These are phyloP conservation scores for Rheum nobile DNA, from an alignment of 148 eudicot genomes.

Conservation along the genomic window DNA sequence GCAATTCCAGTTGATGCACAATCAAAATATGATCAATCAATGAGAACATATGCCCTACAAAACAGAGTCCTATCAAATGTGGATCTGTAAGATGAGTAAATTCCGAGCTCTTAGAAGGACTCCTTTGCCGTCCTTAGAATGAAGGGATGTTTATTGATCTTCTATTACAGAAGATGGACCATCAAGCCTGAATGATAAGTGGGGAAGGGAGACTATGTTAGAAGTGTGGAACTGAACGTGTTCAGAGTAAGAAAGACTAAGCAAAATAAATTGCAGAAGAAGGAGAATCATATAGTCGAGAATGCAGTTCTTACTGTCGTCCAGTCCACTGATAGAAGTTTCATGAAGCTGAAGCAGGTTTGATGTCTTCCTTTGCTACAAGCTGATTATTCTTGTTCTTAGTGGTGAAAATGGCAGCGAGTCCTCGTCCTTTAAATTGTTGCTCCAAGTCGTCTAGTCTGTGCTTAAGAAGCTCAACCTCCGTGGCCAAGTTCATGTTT, in stretches of 20 bases:
- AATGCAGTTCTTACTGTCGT: neutral
- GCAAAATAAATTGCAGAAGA: neutral
- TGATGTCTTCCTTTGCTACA: conserved; percentile 13
- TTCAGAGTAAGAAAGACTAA: neutral
- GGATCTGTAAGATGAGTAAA: neutral
- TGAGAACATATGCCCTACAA: neutral
- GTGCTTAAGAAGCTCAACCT: conserved; percentile 45
- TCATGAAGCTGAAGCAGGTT: conserved; percentile 14
- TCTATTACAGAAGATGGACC: neutral
- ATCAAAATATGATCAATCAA: conserved; percentile 4
- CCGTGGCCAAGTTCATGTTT: conserved; percentile 48
- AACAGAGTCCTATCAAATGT: neutral
- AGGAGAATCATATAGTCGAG: neutral
- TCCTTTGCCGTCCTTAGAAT: neutral
- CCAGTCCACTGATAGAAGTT: neutral
- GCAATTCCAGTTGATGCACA: neutral
- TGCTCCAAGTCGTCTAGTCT: conserved; percentile 46
- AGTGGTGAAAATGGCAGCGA: conserved; percentile 23
- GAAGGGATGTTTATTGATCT: neutral
- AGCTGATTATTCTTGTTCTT: conserved; percentile 18
- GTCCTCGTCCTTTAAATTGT: conserved; percentile 34
- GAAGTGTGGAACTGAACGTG: neutral
- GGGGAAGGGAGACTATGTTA: neutral
- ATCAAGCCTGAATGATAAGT: neutral
- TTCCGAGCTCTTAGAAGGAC: neutral